Evolutionary conservation across 768 basidiomycete species (phyloP).

Genomic region (Mycena indigotica): DNA sequence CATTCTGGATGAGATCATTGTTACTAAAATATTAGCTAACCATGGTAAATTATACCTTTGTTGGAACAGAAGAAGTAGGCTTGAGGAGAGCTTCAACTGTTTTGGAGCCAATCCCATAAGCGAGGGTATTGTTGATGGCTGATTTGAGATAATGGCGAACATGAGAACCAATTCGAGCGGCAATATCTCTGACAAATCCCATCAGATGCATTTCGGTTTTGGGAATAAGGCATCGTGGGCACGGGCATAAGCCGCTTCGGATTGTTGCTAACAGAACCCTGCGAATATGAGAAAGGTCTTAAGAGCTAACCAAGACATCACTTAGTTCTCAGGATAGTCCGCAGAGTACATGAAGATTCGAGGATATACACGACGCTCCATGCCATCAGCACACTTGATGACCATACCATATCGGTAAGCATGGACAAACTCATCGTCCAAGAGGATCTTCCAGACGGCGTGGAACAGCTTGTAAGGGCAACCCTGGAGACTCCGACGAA

Average conservation of each 20-base stretch:
- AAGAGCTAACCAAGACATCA: background rate
- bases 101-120: background rate
- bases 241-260: constrained; percentile 23
- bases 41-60: background rate
- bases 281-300: constrained; percentile 7
- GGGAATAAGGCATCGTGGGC: constrained; percentile 24
- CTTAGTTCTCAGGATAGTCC: constrained; percentile 32
- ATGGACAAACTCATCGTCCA: too few species aligned
- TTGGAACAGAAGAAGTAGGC: constrained; percentile 12
- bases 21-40: background rate
- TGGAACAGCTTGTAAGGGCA: too few species aligned
- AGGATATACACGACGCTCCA: constrained; percentile 27
- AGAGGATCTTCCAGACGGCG: too few species aligned
- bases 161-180: background rate
- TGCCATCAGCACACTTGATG: too few species aligned
- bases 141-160: constrained; percentile 2
- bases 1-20: constrained; percentile 37
- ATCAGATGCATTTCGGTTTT: constrained; percentile 21
- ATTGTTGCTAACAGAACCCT: constrained; percentile 12
- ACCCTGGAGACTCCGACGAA: too few species aligned
- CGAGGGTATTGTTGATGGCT: constrained; percentile 1
- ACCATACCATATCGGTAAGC: too few species aligned
- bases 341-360: constrained; percentile 30
- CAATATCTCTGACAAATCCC: constrained; percentile 9
- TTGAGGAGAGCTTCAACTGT: constrained; percentile 7